Conservation (phyloP, 306 rosid species). For the Vigna trinervia region DNA sequence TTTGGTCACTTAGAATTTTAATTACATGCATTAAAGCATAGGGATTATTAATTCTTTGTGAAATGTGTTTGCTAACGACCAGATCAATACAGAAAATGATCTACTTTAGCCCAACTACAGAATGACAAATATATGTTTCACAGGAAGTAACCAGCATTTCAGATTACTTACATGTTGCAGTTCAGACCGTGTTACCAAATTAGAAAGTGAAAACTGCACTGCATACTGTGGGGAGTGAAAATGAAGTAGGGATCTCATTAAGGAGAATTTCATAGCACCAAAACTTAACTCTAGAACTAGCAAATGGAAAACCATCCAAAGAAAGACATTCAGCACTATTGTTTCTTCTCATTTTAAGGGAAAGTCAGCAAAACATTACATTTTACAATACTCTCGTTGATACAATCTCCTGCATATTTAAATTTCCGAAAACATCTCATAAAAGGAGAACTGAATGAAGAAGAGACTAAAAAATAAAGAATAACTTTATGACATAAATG, state of each 20-base stretch:
- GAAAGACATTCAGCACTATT: background rate
- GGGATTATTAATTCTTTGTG: background rate
- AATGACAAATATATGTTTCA: background rate
- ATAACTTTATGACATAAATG: conserved; percentile 40
- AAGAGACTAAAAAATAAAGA: conserved; percentile 25
- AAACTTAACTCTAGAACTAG: background rate
- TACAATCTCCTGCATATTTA: background rate
- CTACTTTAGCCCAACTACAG: background rate
- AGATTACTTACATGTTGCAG: background rate
- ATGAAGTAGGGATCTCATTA: background rate
- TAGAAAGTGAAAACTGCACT: background rate
- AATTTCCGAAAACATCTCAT: background rate
- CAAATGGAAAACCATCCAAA: background rate
- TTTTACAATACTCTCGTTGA: conserved; percentile 11
- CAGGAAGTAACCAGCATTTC: background rate
- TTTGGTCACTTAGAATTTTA: background rate
- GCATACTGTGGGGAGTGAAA: background rate
- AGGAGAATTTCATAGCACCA: background rate
- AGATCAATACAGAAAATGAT: background rate
- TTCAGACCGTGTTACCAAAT: background rate
- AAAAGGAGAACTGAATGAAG: background rate
- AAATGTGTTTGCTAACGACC: background rate
- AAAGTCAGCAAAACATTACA: background rate
- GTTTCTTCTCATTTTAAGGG: background rate
- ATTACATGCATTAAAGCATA: background rate